Evolutionary conservation across 1,284 basidiomycete genomes (phyloP).

Genomic region (Dichomitus squalens): DNA sequence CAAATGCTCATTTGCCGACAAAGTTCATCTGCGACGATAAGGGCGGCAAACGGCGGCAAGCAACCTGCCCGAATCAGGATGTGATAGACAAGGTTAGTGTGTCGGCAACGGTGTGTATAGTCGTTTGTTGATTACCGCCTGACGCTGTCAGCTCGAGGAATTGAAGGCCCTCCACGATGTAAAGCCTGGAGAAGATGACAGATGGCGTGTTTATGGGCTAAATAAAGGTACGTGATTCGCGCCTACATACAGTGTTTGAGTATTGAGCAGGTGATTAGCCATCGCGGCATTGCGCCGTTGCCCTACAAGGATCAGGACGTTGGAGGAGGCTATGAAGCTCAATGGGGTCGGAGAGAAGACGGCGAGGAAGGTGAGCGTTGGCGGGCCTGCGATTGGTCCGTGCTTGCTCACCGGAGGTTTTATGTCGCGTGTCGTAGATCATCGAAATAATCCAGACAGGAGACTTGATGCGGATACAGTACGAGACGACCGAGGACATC

Average conservation of each 20-base stretch:
- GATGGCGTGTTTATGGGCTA: conserved; percentile 64
- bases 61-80: conserved; percentile 59
- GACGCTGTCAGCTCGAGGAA: conserved; percentile 52
- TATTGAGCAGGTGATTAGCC: neutral
- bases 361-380: conserved; percentile 62
- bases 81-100: conserved; percentile 62
- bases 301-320: conserved; percentile 62
- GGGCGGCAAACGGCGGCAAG: conserved; percentile 28
- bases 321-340: conserved; percentile 65
- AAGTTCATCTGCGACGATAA: conserved; percentile 60
- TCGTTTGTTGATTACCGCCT: neutral
- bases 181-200: conserved; percentile 57
- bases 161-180: conserved; percentile 61
- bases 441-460: conserved; percentile 80
- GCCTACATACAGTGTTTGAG: neutral
- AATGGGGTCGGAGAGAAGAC: conserved; percentile 75
- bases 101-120: neutral
- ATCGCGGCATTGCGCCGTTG: conserved; percentile 42
- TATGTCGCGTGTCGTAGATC: conserved; percentile 49
- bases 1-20: conserved; percentile 38
- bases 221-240: conserved; percentile 51
- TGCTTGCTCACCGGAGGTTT: neutral
- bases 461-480: conserved; percentile 57
- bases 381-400: neutral
- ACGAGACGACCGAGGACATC: conserved; percentile 65